Percentiles rank a stretch among this genome's conserved stretches.
Conservation (phyloP, 768 basidiomycete genomes). For the Leucocoprinus sp. region DNA sequence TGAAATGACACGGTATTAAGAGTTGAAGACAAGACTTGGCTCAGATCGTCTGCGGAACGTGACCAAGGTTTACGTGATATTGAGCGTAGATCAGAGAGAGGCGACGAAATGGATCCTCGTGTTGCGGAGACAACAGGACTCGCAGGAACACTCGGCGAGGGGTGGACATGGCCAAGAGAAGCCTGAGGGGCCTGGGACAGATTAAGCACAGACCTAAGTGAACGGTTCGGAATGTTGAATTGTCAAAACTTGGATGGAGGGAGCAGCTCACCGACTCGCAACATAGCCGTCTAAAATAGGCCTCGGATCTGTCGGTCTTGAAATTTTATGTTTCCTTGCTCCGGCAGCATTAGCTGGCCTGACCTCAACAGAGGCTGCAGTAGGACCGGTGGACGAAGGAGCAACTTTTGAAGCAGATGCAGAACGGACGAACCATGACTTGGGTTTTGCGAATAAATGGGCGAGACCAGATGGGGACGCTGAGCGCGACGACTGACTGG, state of each 20-base stretch:
- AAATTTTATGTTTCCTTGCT: constrained; percentile 67
- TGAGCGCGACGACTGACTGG: constrained; percentile 41
- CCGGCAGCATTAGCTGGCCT: constrained; percentile 31
- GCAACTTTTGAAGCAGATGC: constrained; percentile 43
- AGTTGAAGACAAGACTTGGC: constrained; percentile 39
- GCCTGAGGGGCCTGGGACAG: constrained; percentile 38
- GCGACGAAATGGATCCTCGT: constrained; percentile 17
- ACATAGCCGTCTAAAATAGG: constrained; percentile 59
- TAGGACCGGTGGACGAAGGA: constrained; percentile 11
- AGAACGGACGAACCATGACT: constrained; percentile 66
- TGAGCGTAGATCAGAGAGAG: constrained; percentile 57
- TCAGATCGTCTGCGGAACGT: constrained; percentile 71
- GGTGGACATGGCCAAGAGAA: constrained; percentile 34
- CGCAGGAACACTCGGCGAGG: constrained; percentile 30
- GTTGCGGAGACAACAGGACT: constrained; percentile 22
- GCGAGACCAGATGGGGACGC: constrained; percentile 58
- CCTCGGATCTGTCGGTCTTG: constrained; percentile 74
- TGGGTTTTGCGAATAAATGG: constrained; percentile 56
- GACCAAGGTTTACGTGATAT: constrained; percentile 74
- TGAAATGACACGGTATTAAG: constrained; percentile 44
- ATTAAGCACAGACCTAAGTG: constrained; percentile 58
- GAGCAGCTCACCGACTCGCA: constrained; percentile 30
- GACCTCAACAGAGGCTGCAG: constrained; percentile 31
- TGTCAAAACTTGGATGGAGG: background rate
- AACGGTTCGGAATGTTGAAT: background rate